Base-by-base conservation (phyloP, 73 alveolate genomes). In the Durusdinium trenchii region DNA sequence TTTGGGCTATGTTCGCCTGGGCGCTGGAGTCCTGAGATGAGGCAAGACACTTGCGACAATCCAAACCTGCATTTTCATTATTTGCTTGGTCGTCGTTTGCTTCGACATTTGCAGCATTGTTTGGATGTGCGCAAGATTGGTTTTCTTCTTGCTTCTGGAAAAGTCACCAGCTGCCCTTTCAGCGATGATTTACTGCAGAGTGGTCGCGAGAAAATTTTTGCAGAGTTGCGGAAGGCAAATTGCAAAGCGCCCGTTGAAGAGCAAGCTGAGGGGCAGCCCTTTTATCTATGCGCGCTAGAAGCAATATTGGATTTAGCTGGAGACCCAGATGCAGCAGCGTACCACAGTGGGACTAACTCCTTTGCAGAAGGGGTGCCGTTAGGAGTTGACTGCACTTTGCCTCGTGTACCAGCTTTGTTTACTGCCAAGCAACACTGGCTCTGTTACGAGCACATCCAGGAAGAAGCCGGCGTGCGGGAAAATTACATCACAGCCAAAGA, bases 381-480 rank as follows among this genome's bases (percentile, higher is more conserved):
- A 5, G 94, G 94, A 6, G 94, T 85, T 20, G 54, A 43, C 9
- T 36, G 42, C 14, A 57, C 30, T 52, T 38, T 62, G 32, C 95
- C 95, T 3, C 45, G 85, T 2, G 84, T 64, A 51, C 85, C 95
- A 10, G 95, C 95, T 43, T 64, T 87, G 48, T 87, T 61, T 62
- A 75, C 69, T 7, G 51, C 60, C 3, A 87, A 87, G 71, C 20
- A 46, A 4, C 30, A 62, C 36, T 61, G 71, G 84, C 82, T 83
- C 40, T 6, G 10, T 10, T 62, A 87, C 42, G 95, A 86, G 30
- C 54, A 38, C 57, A 78, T 78, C 61, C 51, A 35, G 7, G 89
- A 69, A 35, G 45, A 69, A 10, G 47, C 82, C 26, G 71, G n/a
- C 7, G 51, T n/a, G 69, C 48, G 82, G 40, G 46, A 20, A 32